A percentile compares a stretch with the other conserved stretches of the same genome.
These are phyloP conservation scores for Grigorovia transvaalensis DNA, from an alignment of 805 yeast species.

Conservation along the genomic window DNA sequence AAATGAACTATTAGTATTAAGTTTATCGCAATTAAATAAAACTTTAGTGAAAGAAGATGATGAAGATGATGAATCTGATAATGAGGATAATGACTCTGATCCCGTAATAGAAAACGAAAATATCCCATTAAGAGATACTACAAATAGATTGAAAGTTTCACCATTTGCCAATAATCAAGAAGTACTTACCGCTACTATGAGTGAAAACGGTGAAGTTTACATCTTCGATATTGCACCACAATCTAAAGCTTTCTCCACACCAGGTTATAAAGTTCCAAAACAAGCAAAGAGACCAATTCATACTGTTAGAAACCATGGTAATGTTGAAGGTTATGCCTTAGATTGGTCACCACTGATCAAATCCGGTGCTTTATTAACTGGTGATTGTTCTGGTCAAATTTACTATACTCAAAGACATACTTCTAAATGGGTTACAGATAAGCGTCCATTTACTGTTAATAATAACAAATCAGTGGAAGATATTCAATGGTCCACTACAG, in stretches of 20 bases:
- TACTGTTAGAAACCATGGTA: slow-evolving; percentile 76
- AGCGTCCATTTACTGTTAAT: slow-evolving; percentile 53
- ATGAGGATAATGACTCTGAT: slow-evolving; percentile 61
- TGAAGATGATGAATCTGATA: slow-evolving; percentile 65
- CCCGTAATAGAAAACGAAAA: slow-evolving; percentile 82
- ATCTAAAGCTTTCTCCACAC: slow-evolving; percentile 71
- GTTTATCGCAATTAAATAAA: slow-evolving; percentile 69
- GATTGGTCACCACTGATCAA: slow-evolving; percentile 89
- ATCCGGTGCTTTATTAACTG: slow-evolving; percentile 75
- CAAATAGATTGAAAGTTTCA: slow-evolving; percentile 78
- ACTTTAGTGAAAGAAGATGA: slow-evolving; percentile 80
- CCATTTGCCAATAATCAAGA: slow-evolving; percentile 68
- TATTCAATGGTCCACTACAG: slow-evolving; percentile 91
- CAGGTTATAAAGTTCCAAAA: slow-evolving; percentile 77
- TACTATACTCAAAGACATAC: slow-evolving; percentile 69
- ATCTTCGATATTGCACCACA: slow-evolving; percentile 78
- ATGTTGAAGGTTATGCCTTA: slow-evolving; percentile 93
- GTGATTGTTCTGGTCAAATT: slow-evolving; percentile 81
- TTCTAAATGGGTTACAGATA: slow-evolving; percentile 77
- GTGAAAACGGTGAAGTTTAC: slow-evolving; percentile 82
- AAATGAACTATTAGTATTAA: slow-evolving; percentile 78
- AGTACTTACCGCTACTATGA: slow-evolving; percentile 76
- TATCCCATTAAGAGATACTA: slow-evolving; percentile 69
- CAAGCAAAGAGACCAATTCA: slow-evolving; percentile 68
- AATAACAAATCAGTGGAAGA: slow-evolving; percentile 84